Evolutionary conservation across 2,329 filamentous ascomycete species (phyloP), one percentile per base, ranked within the genome.

Genomic region (Fusarium solani-melongenae): DNA sequence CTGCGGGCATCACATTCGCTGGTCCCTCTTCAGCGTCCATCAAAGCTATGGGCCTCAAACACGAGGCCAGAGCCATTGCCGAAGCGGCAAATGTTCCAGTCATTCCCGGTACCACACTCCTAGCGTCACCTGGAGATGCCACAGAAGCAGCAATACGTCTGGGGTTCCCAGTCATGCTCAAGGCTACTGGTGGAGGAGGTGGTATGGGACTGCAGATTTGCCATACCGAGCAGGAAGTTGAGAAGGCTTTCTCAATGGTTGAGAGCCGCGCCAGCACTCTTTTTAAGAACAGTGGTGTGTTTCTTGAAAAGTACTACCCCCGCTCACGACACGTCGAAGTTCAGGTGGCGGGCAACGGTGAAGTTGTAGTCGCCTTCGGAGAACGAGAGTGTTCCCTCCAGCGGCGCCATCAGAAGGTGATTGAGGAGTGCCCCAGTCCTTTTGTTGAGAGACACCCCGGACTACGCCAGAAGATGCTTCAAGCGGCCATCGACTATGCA

Each of bases 371-470:
- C 6, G 84, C 87, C 39, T 87, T 92, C 29, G 90, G 91, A 6
- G 91, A 93, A 75, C 84, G 92, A 31, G 91, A 93, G 70, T 93
- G 92, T 76, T 91, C 88, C 0, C 88, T 93, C 8, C 91, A 93
- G 77, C 82, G 92, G 57, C 84, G 92, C 24, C 90, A 93, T 75
- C 92, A 93, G 77, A 93, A 93, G 75, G 90, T 93, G 22, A 88
- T 93, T 17, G 92, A 93, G 74, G 92, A 93, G 77, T 92, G 88
- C 12, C 92, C 92, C 0, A 90, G 89, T 69, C 91, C 90, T 0
- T 91, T 92, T 67, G 83, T 90, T 0, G 81, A 83, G 1, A 61
- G 75, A 14, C 75, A 79, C 5, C 72, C 76, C 1, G 72, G 77
- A 1, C 74, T 86, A 17, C 79, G 84, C 2, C 69, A 79, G 10